Evolutionary conservation across 345 rosid genomes (phyloP), one percentile per base, ranked within the genome.

Genomic region (Eucalyptus tenuipes): DNA sequence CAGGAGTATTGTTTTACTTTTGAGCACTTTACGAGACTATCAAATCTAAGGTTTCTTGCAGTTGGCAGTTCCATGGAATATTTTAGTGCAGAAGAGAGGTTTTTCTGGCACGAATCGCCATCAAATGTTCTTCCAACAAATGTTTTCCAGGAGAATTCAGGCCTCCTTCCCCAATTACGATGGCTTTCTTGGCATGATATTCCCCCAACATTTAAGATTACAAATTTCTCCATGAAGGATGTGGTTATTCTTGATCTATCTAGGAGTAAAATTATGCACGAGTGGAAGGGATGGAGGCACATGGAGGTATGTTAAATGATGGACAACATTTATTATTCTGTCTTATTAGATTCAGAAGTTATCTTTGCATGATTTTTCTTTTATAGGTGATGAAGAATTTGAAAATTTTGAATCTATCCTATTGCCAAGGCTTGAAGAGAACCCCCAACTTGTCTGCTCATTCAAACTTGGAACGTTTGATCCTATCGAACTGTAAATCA

Each of bases 211-310:
- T 49, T 49, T 2, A 5, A 49, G 0, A 49, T 49, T 2, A 14
- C 17, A 1, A 49, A 5, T 14, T 49, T 49, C 0, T 2, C 0
- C 3, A 49, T 49, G 50, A 17, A 49, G 1, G 0, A 14, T 49
- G 17, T 49, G 50, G 53, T 16, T 50, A 16, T 50, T 50, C 20
- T 50, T 16, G 1, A 50, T 50, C 4, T 50, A 0, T 50, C 53
- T 2, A 0, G 0, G 0, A 16, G 20, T 16, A 0, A 3, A 2
- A 50, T 50, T 50, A 50, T 1, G 0, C 0, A 50, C 0, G 53
- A 50, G 1, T 50, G 53, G 53, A 0, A 6, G 3, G 53, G 53
- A 0, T 50, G 53, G 53, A 16, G 53, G 20, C 53, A 50, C 8
- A 16, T 50, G 20, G 0, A 50, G 20, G 53, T 49, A 49, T 6